Evolutionary conservation across 371 early-diverging fungal species (phyloP).

Genomic region (Gilbertella persicaria): DNA sequence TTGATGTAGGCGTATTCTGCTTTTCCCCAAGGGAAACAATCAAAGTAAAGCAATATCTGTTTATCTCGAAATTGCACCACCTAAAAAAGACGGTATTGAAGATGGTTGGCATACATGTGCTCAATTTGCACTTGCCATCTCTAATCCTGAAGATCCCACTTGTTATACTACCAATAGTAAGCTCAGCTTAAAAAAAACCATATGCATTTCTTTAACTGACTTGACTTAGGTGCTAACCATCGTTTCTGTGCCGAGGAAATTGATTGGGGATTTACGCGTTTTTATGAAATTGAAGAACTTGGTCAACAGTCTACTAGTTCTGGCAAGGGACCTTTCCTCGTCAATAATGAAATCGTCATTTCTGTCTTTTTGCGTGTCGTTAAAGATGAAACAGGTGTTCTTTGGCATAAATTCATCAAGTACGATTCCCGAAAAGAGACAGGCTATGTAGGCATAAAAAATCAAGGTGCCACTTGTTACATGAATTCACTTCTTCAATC

Average conservation of each 20-base stretch:
- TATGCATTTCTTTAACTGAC: not conserved
- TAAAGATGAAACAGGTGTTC: conserved; percentile 87
- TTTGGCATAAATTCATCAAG: conserved; percentile 71
- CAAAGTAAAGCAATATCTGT: conserved; percentile 68
- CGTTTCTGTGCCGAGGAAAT: conserved; percentile 82
- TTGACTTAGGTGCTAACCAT: conserved; percentile 73
- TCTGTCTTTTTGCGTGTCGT: conserved; percentile 80
- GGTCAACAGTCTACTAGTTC: conserved; percentile 22
- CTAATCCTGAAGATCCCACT: conserved; percentile 78
- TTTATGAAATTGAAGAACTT: conserved; percentile 63
- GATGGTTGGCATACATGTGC: conserved; percentile 86
- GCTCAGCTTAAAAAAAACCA: not conserved
- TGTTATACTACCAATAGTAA: conserved; percentile 63
- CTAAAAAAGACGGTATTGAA: conserved; percentile 28
- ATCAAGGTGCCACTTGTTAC: conserved; percentile 99
- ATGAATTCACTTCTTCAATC: conserved; percentile 99
- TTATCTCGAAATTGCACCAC: conserved; percentile 86
- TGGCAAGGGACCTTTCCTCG: conserved; percentile 56
- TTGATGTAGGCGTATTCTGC: conserved; percentile 72
- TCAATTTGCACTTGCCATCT: conserved; percentile 80
- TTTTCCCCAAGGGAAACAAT: conserved; percentile 92
- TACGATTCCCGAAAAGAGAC: conserved; percentile 90
- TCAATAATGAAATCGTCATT: conserved; percentile 69
- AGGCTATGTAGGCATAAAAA: conserved; percentile 94
- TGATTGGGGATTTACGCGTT: conserved; percentile 95